A percentile compares a stretch with the other conserved stretches of the same genome.
phyloP scores from a whole-genome alignment of 306 rosid species.

The Trifolium pratense region DNA sequence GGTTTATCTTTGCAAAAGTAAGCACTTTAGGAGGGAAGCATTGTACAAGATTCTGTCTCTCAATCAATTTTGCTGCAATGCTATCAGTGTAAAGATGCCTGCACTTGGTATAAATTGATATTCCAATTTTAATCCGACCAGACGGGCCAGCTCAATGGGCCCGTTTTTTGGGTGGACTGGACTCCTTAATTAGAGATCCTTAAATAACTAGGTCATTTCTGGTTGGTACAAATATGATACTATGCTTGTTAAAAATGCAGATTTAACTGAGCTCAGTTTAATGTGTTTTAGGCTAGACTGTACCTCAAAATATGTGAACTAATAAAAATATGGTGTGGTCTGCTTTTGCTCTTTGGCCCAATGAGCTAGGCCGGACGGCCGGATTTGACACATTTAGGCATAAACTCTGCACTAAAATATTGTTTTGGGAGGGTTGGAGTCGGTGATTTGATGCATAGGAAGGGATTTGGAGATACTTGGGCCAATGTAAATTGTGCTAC shows the following conservation, averaged over 20 bases:
- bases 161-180: neutral
- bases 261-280: neutral
- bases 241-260: neutral
- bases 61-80: neutral
- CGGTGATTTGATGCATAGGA: neutral
- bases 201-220: neutral
- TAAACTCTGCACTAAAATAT: neutral
- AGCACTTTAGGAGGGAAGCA: conserved; percentile 5
- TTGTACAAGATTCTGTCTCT: neutral
- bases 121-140: neutral
- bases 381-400: neutral
- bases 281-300: neutral
- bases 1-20: neutral
- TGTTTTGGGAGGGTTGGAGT: neutral
- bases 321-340: neutral
- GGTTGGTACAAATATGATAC: too few relatives aligned
- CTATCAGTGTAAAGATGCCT: conserved; percentile 10
- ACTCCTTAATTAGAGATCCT: neutral
- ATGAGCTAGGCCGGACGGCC: neutral
- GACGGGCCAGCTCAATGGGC: neutral
- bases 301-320: neutral
- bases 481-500: neutral
- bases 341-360: neutral
- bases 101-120: neutral
- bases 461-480: neutral